Evolutionary conservation across 495 filamentous ascomycete species (phyloP), one percentile per base, ranked within the genome.

Genomic region (Aspergillus conjunctus): DNA sequence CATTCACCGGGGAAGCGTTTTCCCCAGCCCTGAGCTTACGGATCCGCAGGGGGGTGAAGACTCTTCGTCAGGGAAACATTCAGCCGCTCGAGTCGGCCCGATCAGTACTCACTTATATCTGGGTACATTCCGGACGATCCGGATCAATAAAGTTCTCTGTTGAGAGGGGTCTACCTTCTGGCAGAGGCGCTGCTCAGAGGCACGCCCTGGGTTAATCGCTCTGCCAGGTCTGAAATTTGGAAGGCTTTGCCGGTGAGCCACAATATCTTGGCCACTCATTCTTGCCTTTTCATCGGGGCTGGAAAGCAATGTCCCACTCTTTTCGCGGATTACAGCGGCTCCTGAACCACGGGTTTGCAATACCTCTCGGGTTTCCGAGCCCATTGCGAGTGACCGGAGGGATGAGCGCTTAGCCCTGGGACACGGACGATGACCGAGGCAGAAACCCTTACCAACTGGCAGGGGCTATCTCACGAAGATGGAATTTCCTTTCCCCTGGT

Each of bases 1-100:
- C 39, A 60, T 59, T 55, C 58, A 46, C 68, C 71, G 72, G 72
- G 72, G 71, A 63, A 73, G 71, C 58, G 69, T 73, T 75, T 70
- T 75, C 69, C 72, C 72, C 69, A 67, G 62, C 61, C 57, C 17
- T 26, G 5, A 26, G 26, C 26, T 26, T 26, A 26, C 26, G 5
- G 26, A 26, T 26, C 26, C 26, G 26, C 26, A 26, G 5, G 26
- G 26, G 26, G 26, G 26, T 26, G 26, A 26, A 39, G 34, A 15
- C 46, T 61, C 48, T 48, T 39, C 26, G 26, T 26, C 37, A 56
- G 34, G 45, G 46, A 56, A 64, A 59, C 57, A 56, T 64, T 64
- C 62, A 64, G 57, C 57, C 57, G 57, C 51, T 3, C 10, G 7
- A 39, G 15, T 39, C 34, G 9, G 9, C 34, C 9, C 3, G 34